Evolutionary conservation across 2,329 filamentous ascomycete genomes (phyloP), one percentile per base, ranked within the genome.

Genomic region (Macrophomina tecta): DNA sequence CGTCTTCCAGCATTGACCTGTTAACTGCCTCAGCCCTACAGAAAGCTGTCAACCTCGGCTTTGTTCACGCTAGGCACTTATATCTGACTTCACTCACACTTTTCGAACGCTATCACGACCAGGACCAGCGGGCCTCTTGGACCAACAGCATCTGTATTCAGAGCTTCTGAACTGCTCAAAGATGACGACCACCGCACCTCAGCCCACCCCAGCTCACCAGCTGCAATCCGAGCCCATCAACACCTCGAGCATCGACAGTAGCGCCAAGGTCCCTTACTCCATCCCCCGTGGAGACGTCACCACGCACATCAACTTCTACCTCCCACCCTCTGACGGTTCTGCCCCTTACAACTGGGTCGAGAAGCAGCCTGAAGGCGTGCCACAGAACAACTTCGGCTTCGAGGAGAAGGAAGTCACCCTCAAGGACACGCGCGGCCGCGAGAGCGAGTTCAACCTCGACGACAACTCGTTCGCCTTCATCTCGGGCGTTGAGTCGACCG

Each of bases 401-500:
- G 46, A 32, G 68, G 72, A 78, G 8, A 82, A 87, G 28, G 75
- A 83, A 2, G 86, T 92, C 36, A 74, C 75, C 4, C 85, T 97
- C 72, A 81, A 84, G 69, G 93, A 97, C 80, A 84, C 94, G 72
- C 91, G 93, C 64, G 90, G 89, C 61, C 83, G 82, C 62, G 92
- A 95, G 75, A 74, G 81, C 3, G 80, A 84, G 18, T 94, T 89
- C 79, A 85, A 78, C 7, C 85, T 95, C 14, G 90, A 94, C 80
- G 83, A 82, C 66, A 88, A 94, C 76, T 92, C 92, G 70, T 97
- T 97, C 82, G 83, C 87, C 67, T 82, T 91, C 23, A 77, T 93
- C 58, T 81, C 82, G 12, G 79, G 83, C 71, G 79, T 92, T 1
- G 82, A 88, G 0, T 83, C 86, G 1, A 85, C 85, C 2, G 80